These are phyloP conservation scores for Ceratocystis cacaofunesta DNA, from an alignment of 2,329 filamentous ascomycete genomes.

Conservation along the genomic window DNA sequence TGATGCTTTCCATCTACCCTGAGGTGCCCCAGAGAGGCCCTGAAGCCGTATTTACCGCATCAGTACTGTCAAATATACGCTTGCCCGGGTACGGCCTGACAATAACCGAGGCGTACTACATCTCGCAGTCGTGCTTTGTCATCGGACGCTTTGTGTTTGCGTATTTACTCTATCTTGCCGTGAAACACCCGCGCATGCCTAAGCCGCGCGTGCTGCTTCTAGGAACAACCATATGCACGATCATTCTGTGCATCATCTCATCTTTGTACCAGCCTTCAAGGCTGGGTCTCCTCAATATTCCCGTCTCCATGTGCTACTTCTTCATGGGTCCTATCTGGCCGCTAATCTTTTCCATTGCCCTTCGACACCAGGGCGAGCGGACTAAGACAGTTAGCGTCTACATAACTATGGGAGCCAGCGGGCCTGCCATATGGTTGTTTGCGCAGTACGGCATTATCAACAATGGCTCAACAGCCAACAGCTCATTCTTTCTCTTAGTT, in stretches of 20 bases:
- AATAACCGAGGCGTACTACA: conserved; percentile 50
- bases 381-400: conserved; percentile 66
- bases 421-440: conserved; percentile 60
- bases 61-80: not conserved
- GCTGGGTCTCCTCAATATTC: conserved; percentile 38
- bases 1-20: conserved; percentile 28
- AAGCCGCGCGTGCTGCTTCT: conserved; percentile 54
- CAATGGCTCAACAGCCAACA: conserved; percentile 43
- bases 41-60: conserved; percentile 22
- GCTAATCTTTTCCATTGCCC: conserved; percentile 62
- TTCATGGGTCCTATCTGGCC: conserved; percentile 75
- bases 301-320: conserved; percentile 58
- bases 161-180: conserved; percentile 44
- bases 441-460: conserved; percentile 54
- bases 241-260: conserved; percentile 30
- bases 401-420: conserved; percentile 61
- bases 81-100: conserved; percentile 35
- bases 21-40: conserved; percentile 25
- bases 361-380: conserved; percentile 64
- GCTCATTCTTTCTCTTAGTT: conserved; percentile 50
- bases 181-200: conserved; percentile 35
- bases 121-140: conserved; percentile 60
- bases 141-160: conserved; percentile 56
- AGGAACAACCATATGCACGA: conserved; percentile 38
- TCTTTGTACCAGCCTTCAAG: conserved; percentile 35